Evolutionary conservation across 352 stramenopile species (phyloP), one percentile per base, ranked within the genome.

Genomic region (Phytophthora colocasiae): DNA sequence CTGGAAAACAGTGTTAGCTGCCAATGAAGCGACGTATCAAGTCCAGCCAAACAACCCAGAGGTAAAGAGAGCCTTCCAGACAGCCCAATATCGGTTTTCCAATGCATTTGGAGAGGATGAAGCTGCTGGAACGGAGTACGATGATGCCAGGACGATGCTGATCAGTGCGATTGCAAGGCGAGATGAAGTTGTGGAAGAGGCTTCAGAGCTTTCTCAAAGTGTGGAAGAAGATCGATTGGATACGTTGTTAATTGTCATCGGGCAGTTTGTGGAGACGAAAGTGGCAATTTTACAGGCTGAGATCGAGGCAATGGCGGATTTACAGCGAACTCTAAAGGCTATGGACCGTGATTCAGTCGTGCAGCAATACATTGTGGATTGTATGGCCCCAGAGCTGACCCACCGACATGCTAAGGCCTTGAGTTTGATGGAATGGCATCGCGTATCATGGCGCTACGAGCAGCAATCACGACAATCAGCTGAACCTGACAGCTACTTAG

Each of bases 211-310:
- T 12, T 92, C 84, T 19, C 87, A 96, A 56, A 90, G 75, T 54
- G 77, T 92, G 38, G 87, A 96, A 48, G 87, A 96, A 73, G 87
- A 96, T 63, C 82, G 87, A 27, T 58, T 96, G 43, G 87, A 96
- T 58, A 94, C 85, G 34, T 81, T 94, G 65, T 64, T 93, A 17
- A 91, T 96, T 65, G 85, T 96, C 5, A 86, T 94, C 52, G 83
- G 84, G 15, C 85, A 96, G 75, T 96, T 94, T 61, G 81, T 96
- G 15, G 84, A 93, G 73, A 92, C 85, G 14, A 93, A 93, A 69
- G 84, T 90, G 46, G 81, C 85, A 9, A 93, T 93, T 49, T 57
- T 95, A 24, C 77, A 92, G 38, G 87, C 85, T 24, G 87, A 95
- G 62, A 93, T 95, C 57, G 85, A 93, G 36, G 82, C 70, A 8